Percentiles rank a stretch among this genome's conserved stretches.
Conservation (phyloP, 257 asterid genomes). For the Eustoma russellianum region DNA sequence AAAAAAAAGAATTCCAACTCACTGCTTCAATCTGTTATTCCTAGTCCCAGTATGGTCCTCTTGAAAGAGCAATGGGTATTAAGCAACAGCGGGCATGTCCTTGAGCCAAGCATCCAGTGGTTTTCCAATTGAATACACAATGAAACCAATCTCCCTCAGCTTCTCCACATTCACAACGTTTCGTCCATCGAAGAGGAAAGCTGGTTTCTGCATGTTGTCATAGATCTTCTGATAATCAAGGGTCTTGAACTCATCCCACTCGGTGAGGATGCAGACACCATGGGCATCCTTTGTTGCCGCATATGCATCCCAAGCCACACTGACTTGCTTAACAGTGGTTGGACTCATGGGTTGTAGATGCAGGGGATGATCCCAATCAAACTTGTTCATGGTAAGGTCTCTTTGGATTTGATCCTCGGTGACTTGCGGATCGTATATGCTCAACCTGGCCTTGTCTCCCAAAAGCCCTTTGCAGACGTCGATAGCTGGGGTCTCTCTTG, state of each 20-base stretch:
- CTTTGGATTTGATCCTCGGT: constrained; percentile 79
- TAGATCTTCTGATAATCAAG: constrained; percentile 72
- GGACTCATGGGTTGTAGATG: constrained; percentile 92
- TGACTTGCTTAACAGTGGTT: constrained; percentile 59
- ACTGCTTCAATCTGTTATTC: constrained; percentile 19
- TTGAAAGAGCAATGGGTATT: constrained; percentile 14
- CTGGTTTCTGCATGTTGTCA: constrained; percentile 88
- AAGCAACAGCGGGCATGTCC: constrained; percentile 88
- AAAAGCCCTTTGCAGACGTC: constrained; percentile 82
- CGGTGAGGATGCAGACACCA: constrained; percentile 72
- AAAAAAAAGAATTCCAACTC: constrained; percentile 22
- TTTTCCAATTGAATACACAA: constrained; percentile 80
- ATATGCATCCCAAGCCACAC: constrained; percentile 63
- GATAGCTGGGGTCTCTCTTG: constrained; percentile 79
- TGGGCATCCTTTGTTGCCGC: constrained; percentile 73
- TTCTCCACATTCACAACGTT: constrained; percentile 48
- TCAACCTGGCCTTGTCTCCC: constrained; percentile 66
- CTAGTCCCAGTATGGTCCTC: constrained; percentile 12
- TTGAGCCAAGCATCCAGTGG: constrained; percentile 88
- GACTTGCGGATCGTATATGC: constrained; percentile 88
- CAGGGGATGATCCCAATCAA: constrained; percentile 90
- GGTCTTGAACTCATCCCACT: constrained; percentile 83
- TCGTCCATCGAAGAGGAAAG: constrained; percentile 76
- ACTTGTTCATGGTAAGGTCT: constrained; percentile 74
- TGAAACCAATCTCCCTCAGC: constrained; percentile 77